A percentile compares a stretch with the other conserved stretches of the same genome.
phyloP scores from a whole-genome alignment of 2,329 filamentous ascomycete species.

The Byssothecium circinans region DNA sequence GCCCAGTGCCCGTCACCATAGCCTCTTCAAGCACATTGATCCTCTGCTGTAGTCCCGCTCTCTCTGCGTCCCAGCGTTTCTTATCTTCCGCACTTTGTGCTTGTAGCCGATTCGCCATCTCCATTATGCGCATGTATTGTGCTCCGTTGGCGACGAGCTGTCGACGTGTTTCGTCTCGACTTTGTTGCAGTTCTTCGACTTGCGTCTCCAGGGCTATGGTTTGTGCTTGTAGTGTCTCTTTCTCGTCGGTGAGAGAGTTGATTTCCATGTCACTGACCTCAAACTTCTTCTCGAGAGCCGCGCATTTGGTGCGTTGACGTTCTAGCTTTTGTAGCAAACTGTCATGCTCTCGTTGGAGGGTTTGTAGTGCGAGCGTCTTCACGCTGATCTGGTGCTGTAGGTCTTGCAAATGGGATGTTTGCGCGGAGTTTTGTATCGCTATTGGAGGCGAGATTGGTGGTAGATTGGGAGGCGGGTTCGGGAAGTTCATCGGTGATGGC shows the following conservation, averaged over 20 bases:
- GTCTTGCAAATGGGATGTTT: slow-evolving; percentile 49
- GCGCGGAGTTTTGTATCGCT: slow-evolving; percentile 32
- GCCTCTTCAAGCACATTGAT: slow-evolving; percentile 42
- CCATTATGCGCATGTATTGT: slow-evolving; percentile 56
- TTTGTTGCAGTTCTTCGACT: slow-evolving; percentile 52
- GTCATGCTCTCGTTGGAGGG: slow-evolving; percentile 58
- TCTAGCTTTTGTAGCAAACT: slow-evolving; percentile 56
- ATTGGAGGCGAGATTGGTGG: slow-evolving; percentile 30
- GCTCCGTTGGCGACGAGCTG: slow-evolving; percentile 48
- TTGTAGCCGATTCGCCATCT: slow-evolving; percentile 52
- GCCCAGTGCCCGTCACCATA: slow-evolving; percentile 26
- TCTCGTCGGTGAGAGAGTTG: slow-evolving; percentile 55
- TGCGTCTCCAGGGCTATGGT: slow-evolving; percentile 52
- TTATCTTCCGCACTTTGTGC: slow-evolving; percentile 47
- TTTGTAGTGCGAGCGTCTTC: slow-evolving; percentile 56
- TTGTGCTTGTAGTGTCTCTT: slow-evolving; percentile 52
- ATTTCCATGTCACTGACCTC: slow-evolving; percentile 46
- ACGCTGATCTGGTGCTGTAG: slow-evolving; percentile 59
- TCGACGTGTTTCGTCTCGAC: slow-evolving; percentile 51
- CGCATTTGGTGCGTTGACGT: slow-evolving; percentile 53
- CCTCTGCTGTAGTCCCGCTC: slow-evolving; percentile 37
- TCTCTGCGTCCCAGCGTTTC: slow-evolving; percentile 47
- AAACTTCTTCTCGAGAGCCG: slow-evolving; percentile 52
- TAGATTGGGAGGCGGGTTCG: slow-evolving; percentile 15
- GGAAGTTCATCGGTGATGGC: slow-evolving; percentile 33